Conservation (phyloP, 2,329 filamentous ascomycete species). For the Curvularia sp. region DNA sequence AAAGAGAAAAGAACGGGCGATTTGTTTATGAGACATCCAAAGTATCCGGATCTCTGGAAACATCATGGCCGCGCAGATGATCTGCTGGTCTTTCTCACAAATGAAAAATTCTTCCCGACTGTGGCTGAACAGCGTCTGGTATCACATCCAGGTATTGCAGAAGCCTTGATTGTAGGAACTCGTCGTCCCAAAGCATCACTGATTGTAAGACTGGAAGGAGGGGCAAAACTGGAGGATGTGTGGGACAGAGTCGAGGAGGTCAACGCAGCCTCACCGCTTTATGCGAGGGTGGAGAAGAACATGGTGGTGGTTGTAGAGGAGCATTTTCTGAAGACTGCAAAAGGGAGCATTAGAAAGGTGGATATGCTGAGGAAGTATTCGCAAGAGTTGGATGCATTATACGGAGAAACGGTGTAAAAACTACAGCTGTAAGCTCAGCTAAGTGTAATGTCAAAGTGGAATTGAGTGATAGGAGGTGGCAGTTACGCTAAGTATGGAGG, state of each 20-base stretch:
- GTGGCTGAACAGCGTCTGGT: slow-evolving; percentile 31
- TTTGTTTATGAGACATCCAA: slow-evolving; percentile 24
- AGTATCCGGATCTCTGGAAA: slow-evolving; percentile 19
- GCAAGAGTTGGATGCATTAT: slow-evolving; percentile 18
- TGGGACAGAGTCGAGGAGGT: slow-evolving; percentile 56
- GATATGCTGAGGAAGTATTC: slow-evolving; percentile 52
- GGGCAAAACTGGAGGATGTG: slow-evolving; percentile 51
- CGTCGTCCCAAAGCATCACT: slow-evolving; percentile 38
- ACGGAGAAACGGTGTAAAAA: slow-evolving; percentile 1
- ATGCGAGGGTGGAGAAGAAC: slow-evolving; percentile 53
- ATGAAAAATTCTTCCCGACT: slow-evolving; percentile 33
- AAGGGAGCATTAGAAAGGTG: slow-evolving; percentile 55
- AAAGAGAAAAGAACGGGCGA: slow-evolving; percentile 27
- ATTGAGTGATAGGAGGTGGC: neutral
- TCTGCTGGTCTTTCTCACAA: slow-evolving; percentile 25
- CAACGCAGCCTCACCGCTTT: slow-evolving; percentile 52
- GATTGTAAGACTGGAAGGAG: slow-evolving; percentile 31
- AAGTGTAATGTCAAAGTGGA: neutral
- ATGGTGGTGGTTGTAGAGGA: slow-evolving; percentile 55
- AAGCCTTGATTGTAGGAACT: slow-evolving; percentile 44
- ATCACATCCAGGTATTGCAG: slow-evolving; percentile 35
- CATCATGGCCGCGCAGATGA: slow-evolving; percentile 34
- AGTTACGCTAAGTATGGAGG: neutral
- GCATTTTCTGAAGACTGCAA: slow-evolving; percentile 56
- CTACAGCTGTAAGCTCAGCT: neutral